phyloP scores from a whole-genome alignment of 371 early-diverging fungal species.

The Mortierella sp. region DNA sequence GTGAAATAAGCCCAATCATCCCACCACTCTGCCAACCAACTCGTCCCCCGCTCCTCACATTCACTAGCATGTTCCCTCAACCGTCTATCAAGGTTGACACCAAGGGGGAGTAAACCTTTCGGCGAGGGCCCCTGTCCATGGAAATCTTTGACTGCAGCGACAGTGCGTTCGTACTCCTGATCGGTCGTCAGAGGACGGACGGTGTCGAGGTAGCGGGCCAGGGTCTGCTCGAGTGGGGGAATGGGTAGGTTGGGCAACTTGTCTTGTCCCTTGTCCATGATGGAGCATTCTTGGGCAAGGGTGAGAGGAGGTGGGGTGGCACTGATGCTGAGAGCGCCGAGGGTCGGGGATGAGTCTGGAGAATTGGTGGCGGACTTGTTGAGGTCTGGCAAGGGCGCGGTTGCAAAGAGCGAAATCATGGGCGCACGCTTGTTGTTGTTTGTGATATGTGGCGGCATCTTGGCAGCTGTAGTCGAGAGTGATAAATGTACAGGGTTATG shows the following conservation, averaged over 20 bases:
- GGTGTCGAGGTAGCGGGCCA: constrained; percentile 78
- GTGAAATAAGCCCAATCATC: constrained; percentile 55
- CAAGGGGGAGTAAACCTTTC: constrained; percentile 57
- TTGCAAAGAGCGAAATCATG: constrained; percentile 43
- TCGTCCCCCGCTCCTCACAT: constrained; percentile 60
- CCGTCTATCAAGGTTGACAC: constrained; percentile 82
- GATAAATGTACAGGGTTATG: not conserved
- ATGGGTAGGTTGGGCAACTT: constrained; percentile 88
- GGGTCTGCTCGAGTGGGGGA: constrained; percentile 87
- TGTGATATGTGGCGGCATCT: constrained; percentile 29
- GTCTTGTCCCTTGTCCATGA: constrained; percentile 66
- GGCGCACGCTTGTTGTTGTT: constrained; percentile 24
- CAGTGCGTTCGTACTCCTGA: constrained; percentile 78
- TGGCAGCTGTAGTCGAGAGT: not conserved
- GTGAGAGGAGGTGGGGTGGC: constrained; percentile 19
- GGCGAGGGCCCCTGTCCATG: constrained; percentile 29
- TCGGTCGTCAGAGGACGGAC: constrained; percentile 83
- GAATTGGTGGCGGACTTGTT: constrained; percentile 51
- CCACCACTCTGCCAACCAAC: constrained; percentile 56
- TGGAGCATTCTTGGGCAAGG: constrained; percentile 42
- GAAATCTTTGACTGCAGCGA: constrained; percentile 76
- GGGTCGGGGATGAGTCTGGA: constrained; percentile 33
- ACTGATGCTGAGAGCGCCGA: not conserved
- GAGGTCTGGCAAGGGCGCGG: constrained; percentile 43
- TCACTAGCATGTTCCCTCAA: constrained; percentile 73